phyloP scores from a whole-genome alignment of 768 basidiomycete species.

The Psilocybe azurescens region DNA sequence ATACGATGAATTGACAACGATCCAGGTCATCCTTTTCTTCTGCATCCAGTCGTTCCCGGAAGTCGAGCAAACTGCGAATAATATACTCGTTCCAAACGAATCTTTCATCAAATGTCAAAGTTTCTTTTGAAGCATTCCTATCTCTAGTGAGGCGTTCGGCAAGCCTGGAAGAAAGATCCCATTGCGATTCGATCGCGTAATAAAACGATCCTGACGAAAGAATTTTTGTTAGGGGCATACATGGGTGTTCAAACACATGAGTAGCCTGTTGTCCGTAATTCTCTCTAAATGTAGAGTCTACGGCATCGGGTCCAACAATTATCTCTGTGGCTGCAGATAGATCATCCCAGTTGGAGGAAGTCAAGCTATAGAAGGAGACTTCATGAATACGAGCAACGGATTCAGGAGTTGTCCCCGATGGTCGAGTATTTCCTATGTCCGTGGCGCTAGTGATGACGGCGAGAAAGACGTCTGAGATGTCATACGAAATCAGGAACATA shows the following conservation, averaged over 20 bases:
- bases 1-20: slow-evolving; percentile 81
- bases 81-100: slow-evolving; percentile 98
- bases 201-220: slow-evolving; percentile 94
- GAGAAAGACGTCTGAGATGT: slow-evolving; percentile 77
- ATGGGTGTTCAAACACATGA: slow-evolving; percentile 87
- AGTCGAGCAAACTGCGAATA: slow-evolving; percentile 85
- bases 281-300: slow-evolving; percentile 55
- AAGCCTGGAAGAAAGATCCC: slow-evolving; percentile 91
- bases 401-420: slow-evolving; percentile 61
- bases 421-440: slow-evolving; percentile 74
- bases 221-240: slow-evolving; percentile 87
- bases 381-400: slow-evolving; percentile 85
- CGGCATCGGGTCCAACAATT: slow-evolving; percentile 58
- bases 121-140: slow-evolving; percentile 47
- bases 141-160: slow-evolving; percentile 68
- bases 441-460: slow-evolving; percentile 79
- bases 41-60: slow-evolving; percentile 77
- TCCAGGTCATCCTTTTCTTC: slow-evolving; percentile 79
- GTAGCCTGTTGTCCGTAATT: slow-evolving; percentile 49
- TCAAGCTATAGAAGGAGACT: slow-evolving; percentile 89
- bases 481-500: not conserved
- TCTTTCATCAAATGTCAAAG: slow-evolving; percentile 75
- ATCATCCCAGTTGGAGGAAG: slow-evolving; percentile 86
- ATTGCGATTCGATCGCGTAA: slow-evolving; percentile 79
- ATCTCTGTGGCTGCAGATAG: slow-evolving; percentile 56